A percentile compares a stretch with the other conserved stretches of the same genome.
phyloP scores from a whole-genome alignment of 2,329 filamentous ascomycete species.

The Diaporthe batatas region DNA sequence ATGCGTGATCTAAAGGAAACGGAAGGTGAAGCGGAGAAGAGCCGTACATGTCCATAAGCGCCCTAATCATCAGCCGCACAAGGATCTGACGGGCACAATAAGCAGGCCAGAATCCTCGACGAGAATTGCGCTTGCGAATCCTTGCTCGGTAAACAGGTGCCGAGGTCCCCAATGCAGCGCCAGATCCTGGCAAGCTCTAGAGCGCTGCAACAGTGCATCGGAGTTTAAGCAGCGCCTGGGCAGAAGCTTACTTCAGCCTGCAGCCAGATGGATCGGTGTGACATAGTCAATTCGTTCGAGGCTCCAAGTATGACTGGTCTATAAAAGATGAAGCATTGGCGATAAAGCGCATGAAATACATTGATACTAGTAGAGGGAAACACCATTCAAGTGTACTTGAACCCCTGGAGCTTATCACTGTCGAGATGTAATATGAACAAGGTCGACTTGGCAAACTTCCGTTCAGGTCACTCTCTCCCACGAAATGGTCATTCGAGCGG shows the following conservation, averaged over 20 bases:
- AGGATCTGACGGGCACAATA: not conserved
- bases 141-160: not conserved
- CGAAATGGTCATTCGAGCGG: not conserved
- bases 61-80: slow-evolving; percentile 26
- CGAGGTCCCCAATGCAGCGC: slow-evolving; percentile 13
- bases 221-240: not conserved
- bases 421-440: not conserved
- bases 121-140: not conserved
- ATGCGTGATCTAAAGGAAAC: too few species aligned
- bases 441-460: not conserved
- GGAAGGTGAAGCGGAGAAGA: not conserved
- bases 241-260: slow-evolving; percentile 22
- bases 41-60: not conserved
- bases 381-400: too few species aligned
- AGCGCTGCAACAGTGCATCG: not conserved
- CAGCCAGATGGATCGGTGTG: not conserved
- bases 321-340: too few species aligned
- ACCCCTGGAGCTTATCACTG: not conserved
- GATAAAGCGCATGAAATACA: too few species aligned
- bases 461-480: not conserved
- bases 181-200: not conserved
- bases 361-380: not conserved
- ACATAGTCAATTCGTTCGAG: not conserved
- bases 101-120: not conserved
- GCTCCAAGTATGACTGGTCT: too few species aligned